phyloP scores from a whole-genome alignment of 1,284 basidiomycete genomes.

The Ustilago crameri region DNA sequence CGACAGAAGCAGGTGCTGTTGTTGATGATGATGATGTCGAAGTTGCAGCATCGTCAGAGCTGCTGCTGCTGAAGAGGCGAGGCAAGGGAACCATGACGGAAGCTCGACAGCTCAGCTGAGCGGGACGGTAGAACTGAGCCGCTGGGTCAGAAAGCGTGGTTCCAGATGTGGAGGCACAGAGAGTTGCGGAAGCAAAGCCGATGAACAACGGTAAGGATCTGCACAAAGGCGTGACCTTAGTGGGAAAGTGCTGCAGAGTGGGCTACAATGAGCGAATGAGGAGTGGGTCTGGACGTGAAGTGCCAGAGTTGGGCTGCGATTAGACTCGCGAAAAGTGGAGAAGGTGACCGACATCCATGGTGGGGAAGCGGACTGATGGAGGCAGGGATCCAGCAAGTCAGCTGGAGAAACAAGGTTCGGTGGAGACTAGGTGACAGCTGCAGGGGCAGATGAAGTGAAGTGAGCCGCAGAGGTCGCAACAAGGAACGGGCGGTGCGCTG shows the following conservation, averaged over 20 bases:
- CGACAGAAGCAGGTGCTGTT: not conserved
- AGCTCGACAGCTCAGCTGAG: not conserved
- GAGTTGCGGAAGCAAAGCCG: not conserved
- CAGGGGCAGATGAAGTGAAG: conserved; percentile 13
- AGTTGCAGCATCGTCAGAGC: not conserved
- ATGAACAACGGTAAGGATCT: conserved; percentile 1
- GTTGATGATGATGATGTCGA: conserved; percentile 7
- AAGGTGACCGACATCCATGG: conserved; percentile 44
- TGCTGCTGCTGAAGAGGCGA: conserved; percentile 14
- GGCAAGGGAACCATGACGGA: conserved; percentile 25
- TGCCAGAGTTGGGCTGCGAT: conserved; percentile 18
- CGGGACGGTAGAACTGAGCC: conserved; percentile 19
- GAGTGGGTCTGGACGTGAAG: not conserved
- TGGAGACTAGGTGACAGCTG: conserved; percentile 22
- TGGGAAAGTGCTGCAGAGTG: not conserved
- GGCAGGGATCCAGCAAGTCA: conserved; percentile 5
- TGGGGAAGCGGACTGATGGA: conserved; percentile 29
- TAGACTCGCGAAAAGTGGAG: conserved; percentile 27
- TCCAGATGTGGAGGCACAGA: not conserved
- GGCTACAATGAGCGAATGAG: not conserved
- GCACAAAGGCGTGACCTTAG: conserved; percentile 1
- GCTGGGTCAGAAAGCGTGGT: not conserved
- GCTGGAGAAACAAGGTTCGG: conserved; percentile 17
- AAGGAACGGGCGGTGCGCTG: not conserved
- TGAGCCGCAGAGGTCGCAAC: conserved; percentile 4